These are phyloP conservation scores for Salix caprea DNA, from an alignment of 345 rosid genomes.

Conservation along the genomic window DNA sequence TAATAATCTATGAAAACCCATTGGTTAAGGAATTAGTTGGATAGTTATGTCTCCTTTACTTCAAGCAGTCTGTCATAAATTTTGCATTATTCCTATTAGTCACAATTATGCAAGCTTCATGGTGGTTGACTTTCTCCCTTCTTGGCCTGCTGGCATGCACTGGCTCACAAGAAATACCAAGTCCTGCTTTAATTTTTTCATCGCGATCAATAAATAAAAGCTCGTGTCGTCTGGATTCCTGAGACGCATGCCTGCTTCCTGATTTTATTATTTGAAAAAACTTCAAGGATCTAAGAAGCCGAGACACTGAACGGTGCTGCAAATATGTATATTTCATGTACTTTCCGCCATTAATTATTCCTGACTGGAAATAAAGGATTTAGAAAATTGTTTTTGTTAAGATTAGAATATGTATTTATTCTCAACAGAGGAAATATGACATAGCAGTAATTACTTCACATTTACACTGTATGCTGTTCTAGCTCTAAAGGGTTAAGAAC, in stretches of 20 bases:
- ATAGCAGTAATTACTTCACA: constrained; percentile 6
- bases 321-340: background rate
- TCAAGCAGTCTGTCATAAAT: background rate
- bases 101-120: constrained; percentile 2
- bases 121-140: constrained; percentile 31
- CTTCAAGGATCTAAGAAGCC: background rate
- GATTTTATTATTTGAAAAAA: background rate
- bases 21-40: background rate
- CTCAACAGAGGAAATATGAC: constrained; percentile 1
- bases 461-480: constrained; percentile 19
- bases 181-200: constrained; percentile 44
- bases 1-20: background rate
- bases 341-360: background rate
- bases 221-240: background rate
- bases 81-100: background rate
- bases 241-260: background rate
- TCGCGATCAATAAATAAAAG: constrained; percentile 14
- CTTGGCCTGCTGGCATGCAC: constrained; percentile 17
- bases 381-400: background rate
- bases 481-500: constrained; percentile 11
- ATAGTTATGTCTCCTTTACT: background rate
- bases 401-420: constrained; percentile 11
- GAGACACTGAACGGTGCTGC: background rate
- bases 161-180: constrained; percentile 26
- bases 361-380: background rate